Conservation (phyloP, 192 early-diverging fungal species). For the Phycomyces blakesleeanus region DNA sequence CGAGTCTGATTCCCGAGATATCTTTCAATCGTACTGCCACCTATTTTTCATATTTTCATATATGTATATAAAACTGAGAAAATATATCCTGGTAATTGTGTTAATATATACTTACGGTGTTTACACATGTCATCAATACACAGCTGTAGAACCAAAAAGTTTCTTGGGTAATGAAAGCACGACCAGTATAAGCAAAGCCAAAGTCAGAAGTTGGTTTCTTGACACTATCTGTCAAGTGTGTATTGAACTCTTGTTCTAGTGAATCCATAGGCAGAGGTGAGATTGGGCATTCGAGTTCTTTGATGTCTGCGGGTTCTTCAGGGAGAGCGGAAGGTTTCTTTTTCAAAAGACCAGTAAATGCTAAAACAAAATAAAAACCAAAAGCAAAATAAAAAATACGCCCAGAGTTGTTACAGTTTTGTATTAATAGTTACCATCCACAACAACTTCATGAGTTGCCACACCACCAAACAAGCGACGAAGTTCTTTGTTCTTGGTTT, state of each 20-base stretch:
- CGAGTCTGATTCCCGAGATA: conserved; percentile 31
- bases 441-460: conserved; percentile 26
- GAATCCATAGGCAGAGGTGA: conserved; percentile 4
- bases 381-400: too few species aligned
- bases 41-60: too few species aligned
- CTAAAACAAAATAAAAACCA: not conserved
- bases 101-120: conserved; percentile 35
- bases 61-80: too few species aligned
- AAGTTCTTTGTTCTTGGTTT: conserved; percentile 26
- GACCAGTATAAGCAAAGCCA: conserved; percentile 46
- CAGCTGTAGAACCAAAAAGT: conserved; percentile 61
- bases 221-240: conserved; percentile 2
- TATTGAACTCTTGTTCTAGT: conserved; percentile 16
- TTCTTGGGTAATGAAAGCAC: conserved; percentile 60
- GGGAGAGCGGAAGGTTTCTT: conserved; percentile 14
- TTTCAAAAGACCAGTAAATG: conserved; percentile 1
- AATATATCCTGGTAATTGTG: too few species aligned
- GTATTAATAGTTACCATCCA: conserved; percentile 31
- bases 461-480: conserved; percentile 28
- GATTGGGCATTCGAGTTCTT: conserved; percentile 1
- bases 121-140: conserved; percentile 57
- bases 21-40: conserved; percentile 46
- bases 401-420: not conserved
- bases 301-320: not conserved
- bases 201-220: conserved; percentile 18